Conservation (phyloP, 164 flowering plant genomes). For the Stephania cephalantha region DNA sequence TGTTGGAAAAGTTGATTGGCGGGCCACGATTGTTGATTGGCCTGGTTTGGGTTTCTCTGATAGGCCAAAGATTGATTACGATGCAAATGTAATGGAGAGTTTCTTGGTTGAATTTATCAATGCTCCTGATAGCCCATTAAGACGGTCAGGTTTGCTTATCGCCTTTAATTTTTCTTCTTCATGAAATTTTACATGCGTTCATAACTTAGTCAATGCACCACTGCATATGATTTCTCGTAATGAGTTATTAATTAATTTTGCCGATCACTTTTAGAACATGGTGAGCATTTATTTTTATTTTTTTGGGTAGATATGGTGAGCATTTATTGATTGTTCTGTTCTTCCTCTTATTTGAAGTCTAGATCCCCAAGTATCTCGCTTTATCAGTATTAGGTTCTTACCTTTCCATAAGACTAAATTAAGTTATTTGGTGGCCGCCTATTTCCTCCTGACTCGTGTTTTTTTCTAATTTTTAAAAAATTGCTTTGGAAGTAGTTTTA, state of each 20-base stretch:
- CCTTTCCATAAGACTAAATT: neutral
- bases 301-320: too few species aligned
- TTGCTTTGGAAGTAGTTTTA: neutral
- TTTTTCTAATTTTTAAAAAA: neutral
- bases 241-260: neutral
- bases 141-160: conserved; percentile 34
- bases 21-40: conserved; percentile 88
- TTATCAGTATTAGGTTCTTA: too few species aligned
- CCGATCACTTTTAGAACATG: neutral
- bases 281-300: too few species aligned
- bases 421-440: neutral
- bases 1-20: conserved; percentile 47
- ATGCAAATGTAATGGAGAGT: conserved; percentile 86
- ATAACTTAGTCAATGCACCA: neutral
- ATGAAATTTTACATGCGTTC: neutral
- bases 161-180: neutral
- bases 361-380: neutral
- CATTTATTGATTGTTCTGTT: neutral
- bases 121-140: conserved; percentile 63
- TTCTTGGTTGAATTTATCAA: conserved; percentile 74
- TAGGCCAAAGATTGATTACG: conserved; percentile 74
- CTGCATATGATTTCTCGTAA: neutral
- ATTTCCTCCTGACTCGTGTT: too few species aligned
- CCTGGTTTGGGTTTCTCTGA: conserved; percentile 93
- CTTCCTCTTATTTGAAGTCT: neutral